phyloP scores from a whole-genome alignment of 1,284 basidiomycete species.

The Stereum hirsutum region DNA sequence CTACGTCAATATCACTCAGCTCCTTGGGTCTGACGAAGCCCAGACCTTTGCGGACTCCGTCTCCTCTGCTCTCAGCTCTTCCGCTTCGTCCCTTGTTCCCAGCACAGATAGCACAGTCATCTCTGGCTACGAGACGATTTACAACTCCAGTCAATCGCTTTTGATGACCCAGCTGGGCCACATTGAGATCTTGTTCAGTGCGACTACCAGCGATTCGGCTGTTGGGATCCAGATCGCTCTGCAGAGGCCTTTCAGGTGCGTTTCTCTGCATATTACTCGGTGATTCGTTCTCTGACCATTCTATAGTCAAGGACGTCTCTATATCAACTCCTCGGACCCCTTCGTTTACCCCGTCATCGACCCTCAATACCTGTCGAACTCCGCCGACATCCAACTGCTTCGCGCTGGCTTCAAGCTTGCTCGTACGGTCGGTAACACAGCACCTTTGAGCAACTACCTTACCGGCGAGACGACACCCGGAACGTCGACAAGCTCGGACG shows the following conservation, averaged over 20 bases:
- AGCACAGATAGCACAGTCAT: conserved; percentile 38
- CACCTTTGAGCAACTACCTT: conserved; percentile 27
- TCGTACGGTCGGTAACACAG: conserved; percentile 29
- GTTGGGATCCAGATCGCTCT: conserved; percentile 64
- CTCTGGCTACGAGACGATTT: conserved; percentile 57
- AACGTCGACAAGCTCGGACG: conserved; percentile 28
- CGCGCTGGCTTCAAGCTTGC: conserved; percentile 49
- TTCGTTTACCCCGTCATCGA: conserved; percentile 53
- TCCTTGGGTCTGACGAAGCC: conserved; percentile 31
- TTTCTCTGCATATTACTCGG: conserved; percentile 7
- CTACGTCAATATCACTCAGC: conserved; percentile 48
- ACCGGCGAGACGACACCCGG: conserved; percentile 31
- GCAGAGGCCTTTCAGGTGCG: conserved; percentile 52
- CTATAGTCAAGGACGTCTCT: conserved; percentile 24
- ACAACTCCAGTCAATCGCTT: conserved; percentile 38
- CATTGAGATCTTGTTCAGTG: conserved; percentile 53
- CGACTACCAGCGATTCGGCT: conserved; percentile 39
- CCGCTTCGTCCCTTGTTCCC: conserved; percentile 33
- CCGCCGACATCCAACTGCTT: conserved; percentile 44
- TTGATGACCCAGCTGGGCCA: conserved; percentile 36
- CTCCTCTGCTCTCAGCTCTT: conserved; percentile 22
- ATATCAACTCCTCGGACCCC: conserved; percentile 40
- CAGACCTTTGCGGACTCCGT: conserved; percentile 25
- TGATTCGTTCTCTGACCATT: conserved; percentile 1
- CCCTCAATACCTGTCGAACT: conserved; percentile 49